phyloP scores from a whole-genome alignment of 1,284 basidiomycete species.

The Leccinum laetum region DNA sequence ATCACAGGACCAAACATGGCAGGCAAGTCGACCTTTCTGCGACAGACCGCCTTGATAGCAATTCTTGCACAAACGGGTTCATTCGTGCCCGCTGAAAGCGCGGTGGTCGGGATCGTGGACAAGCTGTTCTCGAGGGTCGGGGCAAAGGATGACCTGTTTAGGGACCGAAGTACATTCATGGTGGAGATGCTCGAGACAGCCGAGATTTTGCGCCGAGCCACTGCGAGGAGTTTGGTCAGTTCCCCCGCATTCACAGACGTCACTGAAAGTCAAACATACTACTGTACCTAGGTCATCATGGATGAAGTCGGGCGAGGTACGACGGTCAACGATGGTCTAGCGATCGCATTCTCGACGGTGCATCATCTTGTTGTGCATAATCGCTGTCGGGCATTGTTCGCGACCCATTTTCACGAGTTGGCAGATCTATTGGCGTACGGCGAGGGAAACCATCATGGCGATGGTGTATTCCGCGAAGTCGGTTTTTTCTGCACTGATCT shows the following conservation, averaged over 20 bases:
- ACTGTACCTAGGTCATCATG: slow-evolving; percentile 79
- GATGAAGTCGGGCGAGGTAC: slow-evolving; percentile 98
- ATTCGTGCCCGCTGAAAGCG: slow-evolving; percentile 87
- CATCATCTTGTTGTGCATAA: slow-evolving; percentile 81
- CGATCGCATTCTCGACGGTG: slow-evolving; percentile 91
- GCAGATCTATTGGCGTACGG: slow-evolving; percentile 79
- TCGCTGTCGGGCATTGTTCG: slow-evolving; percentile 85
- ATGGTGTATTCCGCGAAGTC: slow-evolving; percentile 57
- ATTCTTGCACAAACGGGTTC: slow-evolving; percentile 93
- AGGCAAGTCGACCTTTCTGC: slow-evolving; percentile 90
- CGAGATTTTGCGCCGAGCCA: slow-evolving; percentile 82
- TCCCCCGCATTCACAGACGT: background rate
- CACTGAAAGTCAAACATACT: slow-evolving; percentile 1
- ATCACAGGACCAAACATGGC: slow-evolving; percentile 99
- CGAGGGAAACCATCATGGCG: slow-evolving; percentile 35
- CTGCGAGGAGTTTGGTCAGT: slow-evolving; percentile 75
- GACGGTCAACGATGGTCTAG: slow-evolving; percentile 88
- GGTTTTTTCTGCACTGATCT: slow-evolving; percentile 91
- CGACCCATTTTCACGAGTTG: slow-evolving; percentile 97
- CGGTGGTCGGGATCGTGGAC: slow-evolving; percentile 86
- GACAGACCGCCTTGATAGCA: slow-evolving; percentile 89
- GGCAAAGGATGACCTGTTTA: slow-evolving; percentile 93
- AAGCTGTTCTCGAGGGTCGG: slow-evolving; percentile 94
- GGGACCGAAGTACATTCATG: slow-evolving; percentile 94
- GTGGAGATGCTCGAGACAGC: slow-evolving; percentile 89